Evolutionary conservation across 169 alveolate genomes (phyloP).

Genomic region (Plasmodium cynomolgi): DNA sequence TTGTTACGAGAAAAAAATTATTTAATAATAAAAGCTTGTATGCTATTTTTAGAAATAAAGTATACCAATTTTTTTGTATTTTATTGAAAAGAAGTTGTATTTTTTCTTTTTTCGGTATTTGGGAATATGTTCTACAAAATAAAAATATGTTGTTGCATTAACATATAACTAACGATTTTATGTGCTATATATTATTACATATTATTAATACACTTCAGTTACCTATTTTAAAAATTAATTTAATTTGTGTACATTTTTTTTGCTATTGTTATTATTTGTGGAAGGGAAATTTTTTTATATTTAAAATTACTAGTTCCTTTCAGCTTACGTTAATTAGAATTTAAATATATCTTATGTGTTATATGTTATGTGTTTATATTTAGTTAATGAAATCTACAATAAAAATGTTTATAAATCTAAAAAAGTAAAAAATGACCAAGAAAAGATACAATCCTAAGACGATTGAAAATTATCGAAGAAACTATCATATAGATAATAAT

Average conservation of each 20-base stretch:
- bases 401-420: constrained; percentile 3
- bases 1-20: not conserved
- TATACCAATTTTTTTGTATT: not conserved
- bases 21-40: not conserved
- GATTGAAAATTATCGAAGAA: not conserved
- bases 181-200: not conserved
- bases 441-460: not conserved
- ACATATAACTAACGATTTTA: not conserved
- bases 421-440: constrained; percentile 5
- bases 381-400: not conserved
- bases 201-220: not conserved
- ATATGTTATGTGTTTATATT: not conserved
- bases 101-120: not conserved
- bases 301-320: not conserved
- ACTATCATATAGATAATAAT: not conserved
- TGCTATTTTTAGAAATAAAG: not conserved
- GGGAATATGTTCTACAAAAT: not conserved
- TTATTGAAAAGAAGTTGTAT: not conserved
- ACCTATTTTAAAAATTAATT: not conserved
- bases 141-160: not conserved
- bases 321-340: not conserved
- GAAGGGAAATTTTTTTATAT: not conserved
- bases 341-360: not conserved
- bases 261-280: not conserved
- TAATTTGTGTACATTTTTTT: not conserved